Evolutionary conservation across 2,329 filamentous ascomycete genomes (phyloP).

Genomic region (Thelonectria olida): DNA sequence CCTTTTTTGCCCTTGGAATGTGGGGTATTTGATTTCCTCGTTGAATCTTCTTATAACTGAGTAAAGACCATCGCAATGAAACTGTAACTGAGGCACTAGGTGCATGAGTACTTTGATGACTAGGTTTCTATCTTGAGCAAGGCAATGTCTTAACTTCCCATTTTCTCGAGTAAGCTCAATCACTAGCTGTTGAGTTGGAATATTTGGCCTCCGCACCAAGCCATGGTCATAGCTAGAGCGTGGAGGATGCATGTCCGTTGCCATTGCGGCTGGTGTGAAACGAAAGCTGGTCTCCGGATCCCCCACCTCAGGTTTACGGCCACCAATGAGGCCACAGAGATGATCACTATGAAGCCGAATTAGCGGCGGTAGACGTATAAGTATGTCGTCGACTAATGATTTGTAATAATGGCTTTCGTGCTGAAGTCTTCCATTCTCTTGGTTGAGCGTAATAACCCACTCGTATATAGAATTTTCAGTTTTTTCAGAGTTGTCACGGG

Average conservation of each 20-base stretch:
- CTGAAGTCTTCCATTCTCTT: background rate
- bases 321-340: background rate
- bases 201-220: background rate
- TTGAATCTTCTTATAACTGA: background rate
- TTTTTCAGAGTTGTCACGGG: background rate
- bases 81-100: background rate
- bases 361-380: background rate
- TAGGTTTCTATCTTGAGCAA: background rate
- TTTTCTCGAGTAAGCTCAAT: background rate
- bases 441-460: background rate
- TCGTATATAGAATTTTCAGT: background rate
- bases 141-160: background rate
- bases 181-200: background rate
- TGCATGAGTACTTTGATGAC: background rate
- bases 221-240: background rate
- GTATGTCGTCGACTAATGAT: background rate
- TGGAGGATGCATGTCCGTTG: background rate
- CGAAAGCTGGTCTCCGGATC: background rate
- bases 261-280: background rate
- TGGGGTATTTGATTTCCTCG: background rate
- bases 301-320: background rate
- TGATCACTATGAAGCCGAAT: background rate
- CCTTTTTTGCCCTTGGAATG: background rate
- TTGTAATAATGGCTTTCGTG: background rate
- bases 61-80: background rate